Evolutionary conservation across 1,139 yeast species (phyloP).

Genomic region (Saccharomyces hybrid): DNA sequence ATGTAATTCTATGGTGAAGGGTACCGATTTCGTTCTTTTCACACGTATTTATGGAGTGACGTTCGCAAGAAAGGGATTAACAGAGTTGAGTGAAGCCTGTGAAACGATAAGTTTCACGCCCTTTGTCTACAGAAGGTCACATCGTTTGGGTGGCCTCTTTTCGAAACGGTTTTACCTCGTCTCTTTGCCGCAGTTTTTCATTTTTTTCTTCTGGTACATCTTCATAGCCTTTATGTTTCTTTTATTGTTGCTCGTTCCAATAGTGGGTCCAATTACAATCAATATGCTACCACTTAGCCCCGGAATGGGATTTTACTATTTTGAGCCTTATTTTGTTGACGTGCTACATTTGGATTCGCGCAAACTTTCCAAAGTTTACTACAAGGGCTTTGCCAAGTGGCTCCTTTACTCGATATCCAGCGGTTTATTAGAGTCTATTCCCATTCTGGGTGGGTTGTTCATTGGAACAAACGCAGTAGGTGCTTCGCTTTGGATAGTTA

Average conservation of each 20-base stretch:
- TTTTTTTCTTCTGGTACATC: background rate
- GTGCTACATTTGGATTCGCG: constrained; percentile 6
- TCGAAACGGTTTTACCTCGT: background rate
- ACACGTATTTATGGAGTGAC: background rate
- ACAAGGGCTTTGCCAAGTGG: constrained; percentile 12
- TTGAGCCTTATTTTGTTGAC: constrained; percentile 9
- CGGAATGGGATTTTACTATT: constrained; percentile 12
- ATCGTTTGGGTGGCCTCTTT: background rate
- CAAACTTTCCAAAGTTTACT: constrained; percentile 7
- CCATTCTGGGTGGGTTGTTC: constrained; percentile 11
- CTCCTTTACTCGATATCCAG: constrained; percentile 9
- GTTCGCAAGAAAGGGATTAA: background rate
- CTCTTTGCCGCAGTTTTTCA: background rate
- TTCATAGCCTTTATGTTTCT: background rate
- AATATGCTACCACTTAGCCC: constrained; percentile 7
- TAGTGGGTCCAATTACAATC: constrained; percentile 9
- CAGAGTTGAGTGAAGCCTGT: background rate
- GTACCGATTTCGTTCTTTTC: background rate
- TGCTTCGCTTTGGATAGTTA: constrained; percentile 13
- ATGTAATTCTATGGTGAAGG: background rate
- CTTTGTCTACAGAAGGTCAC: background rate
- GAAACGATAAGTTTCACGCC: background rate
- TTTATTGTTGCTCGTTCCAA: constrained; percentile 8
- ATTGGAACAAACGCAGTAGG: constrained; percentile 11
- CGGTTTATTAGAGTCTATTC: constrained; percentile 11